phyloP scores from a whole-genome alignment of 805 yeast genomes.

The Candida nitratophila region DNA sequence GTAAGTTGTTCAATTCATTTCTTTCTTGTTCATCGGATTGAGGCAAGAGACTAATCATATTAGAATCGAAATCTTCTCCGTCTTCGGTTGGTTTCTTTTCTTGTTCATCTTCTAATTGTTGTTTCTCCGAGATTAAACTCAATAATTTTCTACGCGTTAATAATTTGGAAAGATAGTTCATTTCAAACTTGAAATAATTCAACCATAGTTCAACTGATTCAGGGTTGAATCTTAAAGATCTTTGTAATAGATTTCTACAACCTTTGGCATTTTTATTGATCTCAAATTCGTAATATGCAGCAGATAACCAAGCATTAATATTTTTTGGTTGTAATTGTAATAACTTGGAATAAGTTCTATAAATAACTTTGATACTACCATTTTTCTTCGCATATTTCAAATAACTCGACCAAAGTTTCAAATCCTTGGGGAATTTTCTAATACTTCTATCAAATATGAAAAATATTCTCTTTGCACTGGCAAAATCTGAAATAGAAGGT shows the following conservation, averaged over 20 bases:
- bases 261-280: conserved; percentile 82
- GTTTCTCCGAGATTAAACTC: conserved; percentile 68
- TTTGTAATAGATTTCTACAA: conserved; percentile 79
- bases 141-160: conserved; percentile 77
- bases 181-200: conserved; percentile 82
- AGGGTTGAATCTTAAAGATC: conserved; percentile 76
- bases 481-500: conserved; percentile 77
- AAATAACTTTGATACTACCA: conserved; percentile 65
- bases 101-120: conserved; percentile 43
- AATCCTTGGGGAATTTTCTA: conserved; percentile 68
- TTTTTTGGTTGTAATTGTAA: conserved; percentile 88
- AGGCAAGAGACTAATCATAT: conserved; percentile 8
- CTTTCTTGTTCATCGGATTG: conserved; percentile 36
- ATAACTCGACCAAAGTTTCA: conserved; percentile 72
- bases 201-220: conserved; percentile 71
- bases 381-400: conserved; percentile 59
- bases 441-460: conserved; percentile 82
- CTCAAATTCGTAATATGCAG: conserved; percentile 91
- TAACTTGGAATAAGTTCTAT: conserved; percentile 68
- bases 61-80: conserved; percentile 13
- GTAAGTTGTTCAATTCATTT: conserved; percentile 62
- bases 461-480: conserved; percentile 72
- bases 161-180: conserved; percentile 76
- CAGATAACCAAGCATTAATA: conserved; percentile 86
- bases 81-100: conserved; percentile 20